Conservation (phyloP, 2,329 filamentous ascomycete genomes). For the Aspergillus intermedius region DNA sequence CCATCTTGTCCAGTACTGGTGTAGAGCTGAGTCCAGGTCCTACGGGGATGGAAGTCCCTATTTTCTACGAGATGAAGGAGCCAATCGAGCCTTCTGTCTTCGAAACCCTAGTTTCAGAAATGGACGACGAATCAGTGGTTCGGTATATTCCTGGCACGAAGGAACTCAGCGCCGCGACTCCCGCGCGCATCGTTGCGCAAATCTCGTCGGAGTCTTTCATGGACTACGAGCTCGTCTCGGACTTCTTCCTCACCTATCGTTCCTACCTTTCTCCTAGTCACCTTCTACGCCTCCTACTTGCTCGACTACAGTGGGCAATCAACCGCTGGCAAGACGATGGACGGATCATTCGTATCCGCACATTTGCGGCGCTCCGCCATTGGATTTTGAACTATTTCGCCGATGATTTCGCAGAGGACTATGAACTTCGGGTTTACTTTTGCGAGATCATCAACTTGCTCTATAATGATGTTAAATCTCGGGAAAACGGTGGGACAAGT, state of each 20-base stretch:
- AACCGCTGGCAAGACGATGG: conserved; percentile 73
- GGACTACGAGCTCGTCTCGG: conserved; percentile 92
- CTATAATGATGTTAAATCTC: conserved; percentile 46
- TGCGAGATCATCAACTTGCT: conserved; percentile 70
- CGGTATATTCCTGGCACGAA: conserved; percentile 66
- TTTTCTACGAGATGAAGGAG: conserved; percentile 49
- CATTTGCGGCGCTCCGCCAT: conserved; percentile 89
- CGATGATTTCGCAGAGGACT: conserved; percentile 81
- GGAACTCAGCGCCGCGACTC: conserved; percentile 81
- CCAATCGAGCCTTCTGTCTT: conserved; percentile 64
- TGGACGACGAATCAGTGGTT: conserved; percentile 75
- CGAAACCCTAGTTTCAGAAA: conserved; percentile 70
- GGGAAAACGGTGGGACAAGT: conserved; percentile 50
- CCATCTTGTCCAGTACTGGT: conserved; percentile 30
- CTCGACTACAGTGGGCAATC: conserved; percentile 81
- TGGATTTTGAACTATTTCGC: conserved; percentile 98
- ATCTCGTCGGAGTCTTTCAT: conserved; percentile 94
- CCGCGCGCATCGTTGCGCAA: conserved; percentile 84
- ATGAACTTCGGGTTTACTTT: conserved; percentile 67
- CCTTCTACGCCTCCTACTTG: conserved; percentile 75
- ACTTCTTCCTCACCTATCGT: conserved; percentile 95
- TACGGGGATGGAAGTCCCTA: conserved; percentile 33
- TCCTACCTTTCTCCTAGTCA: conserved; percentile 72
- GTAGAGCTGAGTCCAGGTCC: conserved; percentile 27
- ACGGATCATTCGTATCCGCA: conserved; percentile 88